Evolutionary conservation across 2,329 filamentous ascomycete genomes (phyloP).

Genomic region (Apiospora aurea): DNA sequence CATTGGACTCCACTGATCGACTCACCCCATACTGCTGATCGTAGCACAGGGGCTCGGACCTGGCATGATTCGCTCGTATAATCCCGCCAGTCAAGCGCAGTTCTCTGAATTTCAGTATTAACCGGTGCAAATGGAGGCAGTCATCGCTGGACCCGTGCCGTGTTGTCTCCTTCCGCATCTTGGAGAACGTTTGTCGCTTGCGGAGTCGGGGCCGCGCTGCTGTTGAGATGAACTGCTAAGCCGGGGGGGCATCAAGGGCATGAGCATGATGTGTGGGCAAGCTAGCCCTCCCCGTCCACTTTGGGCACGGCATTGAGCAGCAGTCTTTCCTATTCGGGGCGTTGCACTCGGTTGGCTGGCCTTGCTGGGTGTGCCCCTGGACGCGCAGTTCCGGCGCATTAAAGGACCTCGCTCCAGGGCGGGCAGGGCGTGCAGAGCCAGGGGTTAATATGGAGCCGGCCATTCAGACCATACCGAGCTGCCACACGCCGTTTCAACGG

Average conservation of each 20-base stretch:
- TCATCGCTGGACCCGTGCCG: neutral
- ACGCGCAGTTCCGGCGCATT: neutral
- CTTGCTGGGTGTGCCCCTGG: neutral
- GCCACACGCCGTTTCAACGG: conserved; percentile 11
- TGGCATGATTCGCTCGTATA: neutral
- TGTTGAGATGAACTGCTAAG: neutral
- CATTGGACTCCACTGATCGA: neutral
- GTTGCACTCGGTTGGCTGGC: neutral
- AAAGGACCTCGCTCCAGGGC: neutral
- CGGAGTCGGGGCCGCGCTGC: neutral
- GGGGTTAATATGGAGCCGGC: conserved; percentile 11
- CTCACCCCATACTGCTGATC: neutral
- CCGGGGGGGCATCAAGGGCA: neutral
- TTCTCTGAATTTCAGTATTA: neutral
- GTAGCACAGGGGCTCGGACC: neutral
- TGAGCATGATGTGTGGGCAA: neutral
- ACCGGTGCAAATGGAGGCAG: neutral
- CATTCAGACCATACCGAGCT: conserved; percentile 1
- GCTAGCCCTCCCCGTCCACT: conserved; percentile 1
- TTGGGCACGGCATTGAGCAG: conserved; percentile 11
- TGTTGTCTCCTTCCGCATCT: neutral
- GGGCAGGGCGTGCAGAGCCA: neutral
- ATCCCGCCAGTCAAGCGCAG: neutral
- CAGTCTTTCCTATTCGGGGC: conserved; percentile 5
- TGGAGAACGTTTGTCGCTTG: neutral